Evolutionary conservation across 139 green algal genomes (phyloP), one percentile per base, ranked within the genome.

Genomic region (Mychonastes homosphaera): DNA sequence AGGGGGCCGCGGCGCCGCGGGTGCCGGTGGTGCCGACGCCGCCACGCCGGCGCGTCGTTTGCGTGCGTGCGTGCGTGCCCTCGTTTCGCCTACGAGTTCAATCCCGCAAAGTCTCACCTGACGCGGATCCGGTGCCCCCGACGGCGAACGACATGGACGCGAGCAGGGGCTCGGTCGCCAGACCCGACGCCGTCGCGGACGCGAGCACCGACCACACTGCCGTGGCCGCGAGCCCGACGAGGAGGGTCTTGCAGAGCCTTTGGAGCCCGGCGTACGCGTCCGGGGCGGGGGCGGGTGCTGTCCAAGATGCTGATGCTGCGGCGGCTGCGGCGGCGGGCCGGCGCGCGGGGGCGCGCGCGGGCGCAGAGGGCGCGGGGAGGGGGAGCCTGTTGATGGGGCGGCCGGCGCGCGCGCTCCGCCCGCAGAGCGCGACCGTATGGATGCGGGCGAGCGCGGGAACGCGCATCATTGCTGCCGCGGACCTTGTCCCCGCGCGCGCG

Each of bases 181-280:
- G 50, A 21, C n/a, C 50, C 61, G n/a, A n/a, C 18, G 23, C 28
- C 29, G 47, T 9, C 26, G 29, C 49, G 5, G 61, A 67, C 21
- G 61, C 61, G 9, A 47, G 6, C 6, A 67, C 39, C 23, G 61
- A 67, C 50, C 61, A 67, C 1, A 29, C 50, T 52, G 49, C 61
- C 29, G 61, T 51, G 53, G 61, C 61, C 39, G 61, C 61, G 2
- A 67, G 40, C 3, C 61, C 61, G 19, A 61, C 39, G 5, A 67
- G 51, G 30, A 61, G 29, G 35, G 21, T 61, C 27, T 54, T 60
- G 51, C 61, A 67, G 7, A 67, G n/a, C 10, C 41, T 48, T 23
- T 48, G 23, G 41, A n/a, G 6, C 6, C 9, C 41, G 5, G 7
- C 10, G 9, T 48, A 18, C 6, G 41, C 19, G 19, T 48, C 19